Percentiles rank a stretch among this genome's conserved stretches.
phyloP scores from a whole-genome alignment of 129 eudicot species.

The Pittosporum tobira region DNA sequence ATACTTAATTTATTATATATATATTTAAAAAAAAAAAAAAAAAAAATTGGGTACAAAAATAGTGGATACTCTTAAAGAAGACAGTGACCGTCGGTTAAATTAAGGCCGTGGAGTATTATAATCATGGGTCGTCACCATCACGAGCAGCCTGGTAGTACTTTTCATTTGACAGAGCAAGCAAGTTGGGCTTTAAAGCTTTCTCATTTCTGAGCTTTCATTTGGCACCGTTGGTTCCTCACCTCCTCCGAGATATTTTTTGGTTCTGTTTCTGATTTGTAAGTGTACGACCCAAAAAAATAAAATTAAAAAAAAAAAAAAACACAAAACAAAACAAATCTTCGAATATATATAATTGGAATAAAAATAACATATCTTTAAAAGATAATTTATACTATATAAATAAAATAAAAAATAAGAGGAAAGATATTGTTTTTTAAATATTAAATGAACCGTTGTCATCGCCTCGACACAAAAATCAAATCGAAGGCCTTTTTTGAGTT shows the following conservation, averaged over 20 bases:
- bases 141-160: background rate
- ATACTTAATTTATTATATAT: too few species aligned
- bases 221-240: slow-evolving; percentile 29
- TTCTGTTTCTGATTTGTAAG: background rate
- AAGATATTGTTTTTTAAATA: too few species aligned
- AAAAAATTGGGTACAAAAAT: too few species aligned
- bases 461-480: too few species aligned
- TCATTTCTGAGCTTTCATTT: slow-evolving; percentile 6
- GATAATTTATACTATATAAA: too few species aligned
- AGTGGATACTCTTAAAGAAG: background rate
- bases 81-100: background rate
- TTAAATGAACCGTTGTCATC: too few species aligned
- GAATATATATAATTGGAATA: background rate
- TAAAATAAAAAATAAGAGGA: background rate
- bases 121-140: slow-evolving; percentile 2
- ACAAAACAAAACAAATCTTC: background rate
- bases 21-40: too few species aligned
- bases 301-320: background rate
- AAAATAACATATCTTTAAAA: background rate
- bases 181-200: background rate
- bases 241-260: slow-evolving; percentile 11
- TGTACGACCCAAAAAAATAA: too few species aligned
- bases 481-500: too few species aligned
- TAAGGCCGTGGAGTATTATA: background rate
- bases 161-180: background rate